Evolutionary conservation across 2,329 filamentous ascomycete species (phyloP).

Genomic region (Cytospora piceae): DNA sequence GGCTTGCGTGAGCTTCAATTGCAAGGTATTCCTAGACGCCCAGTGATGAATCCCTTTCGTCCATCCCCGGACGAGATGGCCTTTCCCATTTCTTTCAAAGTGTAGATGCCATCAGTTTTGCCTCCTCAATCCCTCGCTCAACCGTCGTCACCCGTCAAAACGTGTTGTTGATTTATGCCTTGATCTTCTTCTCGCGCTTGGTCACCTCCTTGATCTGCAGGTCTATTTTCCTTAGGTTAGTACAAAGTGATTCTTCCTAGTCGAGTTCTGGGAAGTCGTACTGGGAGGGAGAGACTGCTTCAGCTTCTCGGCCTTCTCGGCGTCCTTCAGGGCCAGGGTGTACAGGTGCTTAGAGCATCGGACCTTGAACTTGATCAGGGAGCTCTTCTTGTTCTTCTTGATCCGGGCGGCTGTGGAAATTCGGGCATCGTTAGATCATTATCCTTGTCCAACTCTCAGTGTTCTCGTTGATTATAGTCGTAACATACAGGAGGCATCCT

Average conservation of each 20-base stretch:
- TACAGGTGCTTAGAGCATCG: conserved; percentile 95
- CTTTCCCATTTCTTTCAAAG: conserved; percentile 32
- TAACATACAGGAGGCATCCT: conserved; percentile 97
- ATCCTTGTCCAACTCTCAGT: conserved; percentile 26
- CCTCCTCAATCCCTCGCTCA: conserved; percentile 37
- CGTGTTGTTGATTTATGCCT: conserved; percentile 41
- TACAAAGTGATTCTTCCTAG: conserved; percentile 38
- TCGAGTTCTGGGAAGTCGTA: conserved; percentile 56
- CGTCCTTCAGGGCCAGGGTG: conserved; percentile 97
- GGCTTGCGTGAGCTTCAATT: conserved; percentile 46
- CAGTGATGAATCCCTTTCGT: conserved; percentile 46
- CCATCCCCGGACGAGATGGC: conserved; percentile 38
- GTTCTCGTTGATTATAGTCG: conserved; percentile 23
- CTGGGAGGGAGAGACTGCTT: conserved; percentile 98
- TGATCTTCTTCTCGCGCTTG: conserved; percentile 62
- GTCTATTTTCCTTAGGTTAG: conserved; percentile 43
- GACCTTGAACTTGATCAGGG: conserved; percentile 99
- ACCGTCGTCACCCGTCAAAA: conserved; percentile 27
- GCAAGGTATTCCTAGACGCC: conserved; percentile 62
- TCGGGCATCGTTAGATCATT: conserved; percentile 28
- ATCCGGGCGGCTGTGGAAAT: conserved; percentile 73
- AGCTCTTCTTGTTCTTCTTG: conserved; percentile 91
- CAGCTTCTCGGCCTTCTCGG: conserved; percentile 99
- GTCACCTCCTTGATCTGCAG: conserved; percentile 58
- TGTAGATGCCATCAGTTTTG: conserved; percentile 30